These are phyloP conservation scores for Erysimum pusillum DNA, from an alignment of 441 rosid genomes.

Conservation along the genomic window DNA sequence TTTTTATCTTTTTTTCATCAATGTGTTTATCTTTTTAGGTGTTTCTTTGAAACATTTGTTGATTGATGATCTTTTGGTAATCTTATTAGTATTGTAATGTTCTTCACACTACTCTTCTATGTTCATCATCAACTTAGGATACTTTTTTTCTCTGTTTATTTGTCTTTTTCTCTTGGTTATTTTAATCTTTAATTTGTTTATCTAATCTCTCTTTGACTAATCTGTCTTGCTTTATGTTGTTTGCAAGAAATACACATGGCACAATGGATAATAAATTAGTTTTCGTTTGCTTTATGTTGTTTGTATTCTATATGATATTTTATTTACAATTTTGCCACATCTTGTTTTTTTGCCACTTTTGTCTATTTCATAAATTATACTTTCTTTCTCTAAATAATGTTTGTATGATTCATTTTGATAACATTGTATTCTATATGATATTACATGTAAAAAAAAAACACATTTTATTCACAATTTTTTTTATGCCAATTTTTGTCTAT, in stretches of 20 bases:
- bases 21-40: conserved; percentile 29
- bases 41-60: conserved; percentile 16
- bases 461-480: neutral
- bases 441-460: neutral
- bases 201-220: neutral
- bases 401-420: neutral
- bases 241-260: neutral
- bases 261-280: neutral
- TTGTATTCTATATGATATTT: too few relatives aligned
- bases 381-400: too few relatives aligned
- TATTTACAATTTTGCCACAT: too few relatives aligned
- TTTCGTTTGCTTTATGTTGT: too few relatives aligned
- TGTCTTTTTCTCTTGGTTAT: conserved; percentile 32
- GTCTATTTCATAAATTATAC: too few relatives aligned
- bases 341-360: too few relatives aligned
- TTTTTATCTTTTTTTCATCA: conserved; percentile 14
- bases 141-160: conserved; percentile 21
- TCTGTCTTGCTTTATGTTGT: conserved; percentile 11
- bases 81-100: conserved; percentile 39
- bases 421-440: neutral
- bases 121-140: conserved; percentile 40
- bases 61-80: conserved; percentile 17
- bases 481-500: neutral
- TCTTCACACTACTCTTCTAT: conserved; percentile 8
- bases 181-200: neutral